Base-by-base conservation (phyloP, 2,329 filamentous ascomycete genomes). In the Shiraia bambusicola region DNA sequence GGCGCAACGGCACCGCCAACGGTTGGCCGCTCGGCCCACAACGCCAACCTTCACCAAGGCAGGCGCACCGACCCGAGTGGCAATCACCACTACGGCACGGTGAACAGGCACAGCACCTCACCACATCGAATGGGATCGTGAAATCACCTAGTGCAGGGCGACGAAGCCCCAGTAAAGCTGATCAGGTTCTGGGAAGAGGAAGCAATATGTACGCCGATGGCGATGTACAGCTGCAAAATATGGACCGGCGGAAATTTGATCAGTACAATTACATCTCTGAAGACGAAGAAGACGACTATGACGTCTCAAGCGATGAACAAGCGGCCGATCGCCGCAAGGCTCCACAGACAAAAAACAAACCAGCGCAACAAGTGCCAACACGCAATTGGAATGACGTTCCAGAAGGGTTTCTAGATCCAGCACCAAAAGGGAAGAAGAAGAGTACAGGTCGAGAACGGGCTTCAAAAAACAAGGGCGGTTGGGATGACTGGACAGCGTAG, bases 301-400 rank as follows among this genome's bases (percentile, higher is more conserved):
- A 65, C 5, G 50, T 58, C 10, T 61, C 59, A 15, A 60, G 59
- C 50, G 60, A 66, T 38, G 65, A 66, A 45, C 63, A 51, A 34
- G 50, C 44, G 6, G 59, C 56, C 16, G 55, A 58, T 17, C 44
- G 51, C 11, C 58, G 38, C 40, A 51, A 34, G 28, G 45, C 58
- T 3, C 49, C 49, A 28, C 46, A 37, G 22, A 37, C 32, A 27
- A 51, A 52, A 28, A 53, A 40, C 6, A 27, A 51, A 3, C 34
- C 47, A 12, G 34, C 40, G 4, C 45, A 45, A 0, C 48, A 47
- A 1, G 56, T 54, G 25, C 29, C 26, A 6, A 72, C 65, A 8
- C 60, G 58, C 30, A 70, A 74, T 38, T 76, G 73, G 73, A 76
- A 76, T 40, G 74, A 76, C 43, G 59, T 76, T 4, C 74, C 74